These are phyloP conservation scores for Neopestalotiopsis sp. DNA, from an alignment of 2,329 filamentous ascomycete species.

Conservation along the genomic window DNA sequence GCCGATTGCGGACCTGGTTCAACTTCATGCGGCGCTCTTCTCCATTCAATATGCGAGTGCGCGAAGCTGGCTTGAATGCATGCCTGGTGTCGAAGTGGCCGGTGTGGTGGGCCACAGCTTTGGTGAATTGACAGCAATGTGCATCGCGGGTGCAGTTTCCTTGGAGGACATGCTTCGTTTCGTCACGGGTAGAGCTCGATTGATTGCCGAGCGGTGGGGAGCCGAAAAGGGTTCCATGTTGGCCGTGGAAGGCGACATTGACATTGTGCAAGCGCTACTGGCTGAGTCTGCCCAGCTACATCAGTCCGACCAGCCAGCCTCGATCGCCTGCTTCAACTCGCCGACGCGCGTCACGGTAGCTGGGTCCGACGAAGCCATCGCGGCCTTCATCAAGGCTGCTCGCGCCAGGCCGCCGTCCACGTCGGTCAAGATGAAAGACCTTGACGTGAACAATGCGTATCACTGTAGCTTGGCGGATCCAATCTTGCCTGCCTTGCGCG, in stretches of 20 bases:
- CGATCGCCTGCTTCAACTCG: constrained; percentile 54
- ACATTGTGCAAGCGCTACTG: constrained; percentile 37
- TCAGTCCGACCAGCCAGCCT: constrained; percentile 53
- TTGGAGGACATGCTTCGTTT: constrained; percentile 64
- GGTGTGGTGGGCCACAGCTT: constrained; percentile 65
- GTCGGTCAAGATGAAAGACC: neutral
- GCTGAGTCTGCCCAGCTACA: constrained; percentile 45
- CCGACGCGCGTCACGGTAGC: constrained; percentile 53
- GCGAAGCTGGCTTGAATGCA: constrained; percentile 41
- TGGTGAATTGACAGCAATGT: constrained; percentile 73
- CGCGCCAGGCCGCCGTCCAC: neutral
- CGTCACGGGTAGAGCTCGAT: constrained; percentile 63
- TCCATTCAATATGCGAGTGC: constrained; percentile 45
- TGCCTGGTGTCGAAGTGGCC: constrained; percentile 51
- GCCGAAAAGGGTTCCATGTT: constrained; percentile 48
- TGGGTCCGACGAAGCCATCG: constrained; percentile 49
- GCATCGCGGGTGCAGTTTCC: constrained; percentile 70
- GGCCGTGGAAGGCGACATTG: constrained; percentile 44
- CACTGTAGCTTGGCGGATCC: constrained; percentile 14
- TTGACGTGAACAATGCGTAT: constrained; percentile 15
- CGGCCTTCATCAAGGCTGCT: constrained; percentile 42
- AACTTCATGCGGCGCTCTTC: constrained; percentile 46
- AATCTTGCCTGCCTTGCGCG: neutral
- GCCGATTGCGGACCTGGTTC: constrained; percentile 28
- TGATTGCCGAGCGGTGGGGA: constrained; percentile 51